Base-by-base conservation (phyloP, 2,329 filamentous ascomycete genomes). In the Lachnellula arida region DNA sequence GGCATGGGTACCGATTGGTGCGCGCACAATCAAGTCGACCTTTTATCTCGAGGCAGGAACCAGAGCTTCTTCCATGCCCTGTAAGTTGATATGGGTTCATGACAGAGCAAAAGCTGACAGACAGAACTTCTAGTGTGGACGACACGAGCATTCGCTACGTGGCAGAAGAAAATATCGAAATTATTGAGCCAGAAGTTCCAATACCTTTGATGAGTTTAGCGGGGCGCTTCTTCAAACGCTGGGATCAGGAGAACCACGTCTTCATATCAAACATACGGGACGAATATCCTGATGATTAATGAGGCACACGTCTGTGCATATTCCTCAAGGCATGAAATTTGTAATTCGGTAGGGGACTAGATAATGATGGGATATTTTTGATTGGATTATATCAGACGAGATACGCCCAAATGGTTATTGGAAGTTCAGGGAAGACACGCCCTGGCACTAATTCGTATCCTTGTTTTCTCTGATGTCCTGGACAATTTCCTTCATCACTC, bases 221-320 rank as follows among this genome's bases (percentile, higher is more conserved):
- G 3, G 94, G 94, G 0, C 87, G 86, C 65, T 90, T 89, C 71
- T 97, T 99, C 72, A 95, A 90, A 72, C 79, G 91, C 43, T 97
- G 91, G 78, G 89, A 97, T 71, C 67, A 71, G 4, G 75, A 74
- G 35, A 77, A 73, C 0, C 83, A 83, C 62, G 77, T 74, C 4
- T 99, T 97, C 74, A 79, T 96, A 34, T 96, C 91, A 64, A 97
- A 97, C 71, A 77, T 89, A 52, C 74, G 74, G 63, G 89, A 95
- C 64, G 85, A 92, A 67, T 97, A 91, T 71, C 93, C 93, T 0
- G 88, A 96, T 68, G 90, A 95, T 72, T 96, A 32, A 47, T 32
- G n/a, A 17, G 5, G 17, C 15, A 42, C 39, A 42, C 39, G 6
- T 42, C 6, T 17, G 17, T n/a, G 17, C 9, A 42, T 17, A n/a